phyloP scores from a whole-genome alignment of 164 flowering plant genomes.

The Chimonanthus salicifolius region DNA sequence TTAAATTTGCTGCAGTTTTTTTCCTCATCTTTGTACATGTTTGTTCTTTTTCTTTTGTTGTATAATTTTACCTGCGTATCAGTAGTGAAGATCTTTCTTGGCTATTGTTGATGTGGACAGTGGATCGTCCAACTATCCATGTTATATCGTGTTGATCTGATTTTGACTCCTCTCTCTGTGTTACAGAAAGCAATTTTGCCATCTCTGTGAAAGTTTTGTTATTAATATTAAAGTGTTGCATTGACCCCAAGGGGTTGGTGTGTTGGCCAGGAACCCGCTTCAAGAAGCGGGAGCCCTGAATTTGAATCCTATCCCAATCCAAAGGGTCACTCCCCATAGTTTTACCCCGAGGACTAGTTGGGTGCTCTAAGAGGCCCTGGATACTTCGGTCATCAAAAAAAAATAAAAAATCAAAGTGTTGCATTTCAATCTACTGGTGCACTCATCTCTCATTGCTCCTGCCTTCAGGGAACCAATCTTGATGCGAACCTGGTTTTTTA shows the following conservation, averaged over 20 bases:
- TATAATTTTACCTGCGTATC: not conserved
- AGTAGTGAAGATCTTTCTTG: not conserved
- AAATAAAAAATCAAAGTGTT: not conserved
- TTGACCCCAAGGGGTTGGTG: too few species aligned
- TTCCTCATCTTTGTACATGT: not conserved
- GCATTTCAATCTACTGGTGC: not conserved
- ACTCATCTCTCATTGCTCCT: slow-evolving; percentile 1
- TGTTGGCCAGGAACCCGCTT: too few species aligned
- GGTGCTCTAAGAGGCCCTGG: too few species aligned
- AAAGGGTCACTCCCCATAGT: too few species aligned
- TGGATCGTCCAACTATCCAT: not conserved
- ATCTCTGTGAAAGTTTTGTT: not conserved
- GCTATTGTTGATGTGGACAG: not conserved
- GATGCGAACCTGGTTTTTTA: slow-evolving; percentile 69
- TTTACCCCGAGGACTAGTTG: too few species aligned
- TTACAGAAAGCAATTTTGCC: not conserved
- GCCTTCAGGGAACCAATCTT: slow-evolving; percentile 68
- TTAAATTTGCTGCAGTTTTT: not conserved
- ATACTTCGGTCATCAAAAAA: too few species aligned
- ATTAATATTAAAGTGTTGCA: too few species aligned
- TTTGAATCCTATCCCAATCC: too few species aligned
- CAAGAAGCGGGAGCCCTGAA: too few species aligned
- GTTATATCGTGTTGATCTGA: not conserved
- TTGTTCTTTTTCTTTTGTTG: not conserved
- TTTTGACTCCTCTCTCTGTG: not conserved